Conservation (phyloP, 257 asterid species). For the Perilla frutescens region DNA sequence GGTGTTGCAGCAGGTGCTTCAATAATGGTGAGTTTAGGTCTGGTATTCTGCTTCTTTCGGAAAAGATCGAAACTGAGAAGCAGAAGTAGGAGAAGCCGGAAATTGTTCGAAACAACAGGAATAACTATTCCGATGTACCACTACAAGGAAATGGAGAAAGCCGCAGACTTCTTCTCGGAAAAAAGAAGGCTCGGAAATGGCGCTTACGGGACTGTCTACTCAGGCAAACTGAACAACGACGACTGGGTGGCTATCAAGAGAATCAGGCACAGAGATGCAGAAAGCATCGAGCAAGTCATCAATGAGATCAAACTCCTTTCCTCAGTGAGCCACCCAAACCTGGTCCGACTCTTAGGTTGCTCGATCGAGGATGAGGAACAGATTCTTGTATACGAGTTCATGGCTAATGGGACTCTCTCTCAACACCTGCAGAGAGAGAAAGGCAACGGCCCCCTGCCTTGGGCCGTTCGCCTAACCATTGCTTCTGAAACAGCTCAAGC, state of each 20-base stretch:
- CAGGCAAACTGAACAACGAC: constrained; percentile 59
- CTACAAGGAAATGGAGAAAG: constrained; percentile 72
- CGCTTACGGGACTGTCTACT: constrained; percentile 80
- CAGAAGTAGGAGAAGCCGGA: constrained; percentile 49
- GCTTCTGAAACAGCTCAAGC: constrained; percentile 86
- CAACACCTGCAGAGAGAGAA: constrained; percentile 68
- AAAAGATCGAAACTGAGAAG: constrained; percentile 45
- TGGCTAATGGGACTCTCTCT: constrained; percentile 82
- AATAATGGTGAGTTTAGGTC: constrained; percentile 57
- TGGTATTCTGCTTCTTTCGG: constrained; percentile 59
- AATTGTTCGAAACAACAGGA: constrained; percentile 62
- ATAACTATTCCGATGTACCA: constrained; percentile 66
- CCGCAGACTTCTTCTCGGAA: constrained; percentile 74
- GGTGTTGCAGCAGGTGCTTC: constrained; percentile 73
- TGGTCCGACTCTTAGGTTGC: constrained; percentile 78
- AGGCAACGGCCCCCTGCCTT: constrained; percentile 48
- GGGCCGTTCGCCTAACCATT: constrained; percentile 69
- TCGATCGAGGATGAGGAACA: constrained; percentile 74
- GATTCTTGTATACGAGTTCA: constrained; percentile 76
- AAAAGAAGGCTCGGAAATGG: constrained; percentile 73
- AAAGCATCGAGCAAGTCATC: constrained; percentile 64
- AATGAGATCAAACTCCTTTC: constrained; percentile 86
- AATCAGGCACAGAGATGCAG: constrained; percentile 52
- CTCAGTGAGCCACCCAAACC: constrained; percentile 76
- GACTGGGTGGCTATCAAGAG: constrained; percentile 83